Percentiles rank a stretch among this genome's conserved stretches.
Conservation (phyloP, 495 filamentous ascomycete species). For the Podospora conica region DNA sequence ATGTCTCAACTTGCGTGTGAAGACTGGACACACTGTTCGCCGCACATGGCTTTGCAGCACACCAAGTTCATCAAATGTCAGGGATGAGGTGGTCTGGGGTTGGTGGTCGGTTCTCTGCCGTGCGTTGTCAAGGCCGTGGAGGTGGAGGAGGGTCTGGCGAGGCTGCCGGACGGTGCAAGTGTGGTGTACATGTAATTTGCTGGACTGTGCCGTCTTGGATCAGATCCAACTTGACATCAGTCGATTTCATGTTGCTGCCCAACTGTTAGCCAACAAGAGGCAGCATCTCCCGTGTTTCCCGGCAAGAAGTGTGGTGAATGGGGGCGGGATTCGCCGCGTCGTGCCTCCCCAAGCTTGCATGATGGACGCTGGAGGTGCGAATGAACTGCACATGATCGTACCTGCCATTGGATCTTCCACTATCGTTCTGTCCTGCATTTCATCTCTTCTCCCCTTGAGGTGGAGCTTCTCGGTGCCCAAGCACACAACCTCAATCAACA, state of each 20-base stretch:
- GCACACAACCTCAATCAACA: neutral
- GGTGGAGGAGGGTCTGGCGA: neutral
- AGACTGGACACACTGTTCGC: neutral
- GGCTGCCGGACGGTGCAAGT: neutral
- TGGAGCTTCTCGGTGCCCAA: neutral
- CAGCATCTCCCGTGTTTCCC: neutral
- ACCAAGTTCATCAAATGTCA: neutral
- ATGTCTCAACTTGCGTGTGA: neutral
- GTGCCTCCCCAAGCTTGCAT: neutral
- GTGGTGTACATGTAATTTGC: neutral
- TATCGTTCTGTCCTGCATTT: neutral
- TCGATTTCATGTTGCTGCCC: neutral
- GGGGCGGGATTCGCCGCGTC: neutral
- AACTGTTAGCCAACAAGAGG: neutral
- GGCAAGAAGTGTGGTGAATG: neutral
- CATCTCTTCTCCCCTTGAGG: neutral
- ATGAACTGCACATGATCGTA: neutral
- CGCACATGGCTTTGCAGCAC: neutral
- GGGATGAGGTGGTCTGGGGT: neutral
- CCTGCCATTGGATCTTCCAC: neutral
- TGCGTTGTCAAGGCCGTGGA: neutral
- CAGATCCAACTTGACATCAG: neutral
- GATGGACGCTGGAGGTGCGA: neutral
- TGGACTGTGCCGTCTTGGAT: neutral
- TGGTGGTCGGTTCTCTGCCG: neutral